Conservation (phyloP, 73 alveolate species). For the Tetrahymena malaccensis region DNA sequence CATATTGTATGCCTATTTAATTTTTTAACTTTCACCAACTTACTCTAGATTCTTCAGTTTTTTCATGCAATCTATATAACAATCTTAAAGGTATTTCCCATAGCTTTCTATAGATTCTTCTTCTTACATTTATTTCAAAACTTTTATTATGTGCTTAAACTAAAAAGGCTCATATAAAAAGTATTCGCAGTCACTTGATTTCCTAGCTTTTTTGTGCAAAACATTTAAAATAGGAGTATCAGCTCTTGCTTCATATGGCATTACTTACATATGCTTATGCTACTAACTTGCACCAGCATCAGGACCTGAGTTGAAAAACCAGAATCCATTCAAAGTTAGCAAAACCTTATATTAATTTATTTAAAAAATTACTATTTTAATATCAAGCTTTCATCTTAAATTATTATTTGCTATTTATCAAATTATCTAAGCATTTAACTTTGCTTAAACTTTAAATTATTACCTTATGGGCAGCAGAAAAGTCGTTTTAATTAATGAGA, state of each 20-base stretch:
- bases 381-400: no score
- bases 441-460: no score
- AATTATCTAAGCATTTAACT: no score
- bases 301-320: slow-evolving; percentile 53
- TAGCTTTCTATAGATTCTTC: neutral
- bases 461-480: slow-evolving; percentile 24
- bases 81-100: neutral
- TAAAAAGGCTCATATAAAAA: neutral
- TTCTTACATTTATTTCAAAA: neutral
- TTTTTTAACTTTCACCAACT: neutral
- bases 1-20: slow-evolving; percentile 11
- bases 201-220: neutral
- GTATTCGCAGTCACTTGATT: neutral
- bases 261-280: slow-evolving; percentile 53
- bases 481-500: slow-evolving; percentile 35
- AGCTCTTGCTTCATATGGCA: slow-evolving; percentile 16
- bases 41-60: neutral
- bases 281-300: slow-evolving; percentile 49
- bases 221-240: slow-evolving; percentile 1
- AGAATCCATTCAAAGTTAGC: slow-evolving; percentile 27
- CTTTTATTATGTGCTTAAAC: neutral
- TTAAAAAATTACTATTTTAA: no score
- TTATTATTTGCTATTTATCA: no score
- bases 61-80: neutral
- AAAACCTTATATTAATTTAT: neutral